Base-by-base conservation (phyloP, 1,284 basidiomycete genomes). In the Termitomyces sp. region DNA sequence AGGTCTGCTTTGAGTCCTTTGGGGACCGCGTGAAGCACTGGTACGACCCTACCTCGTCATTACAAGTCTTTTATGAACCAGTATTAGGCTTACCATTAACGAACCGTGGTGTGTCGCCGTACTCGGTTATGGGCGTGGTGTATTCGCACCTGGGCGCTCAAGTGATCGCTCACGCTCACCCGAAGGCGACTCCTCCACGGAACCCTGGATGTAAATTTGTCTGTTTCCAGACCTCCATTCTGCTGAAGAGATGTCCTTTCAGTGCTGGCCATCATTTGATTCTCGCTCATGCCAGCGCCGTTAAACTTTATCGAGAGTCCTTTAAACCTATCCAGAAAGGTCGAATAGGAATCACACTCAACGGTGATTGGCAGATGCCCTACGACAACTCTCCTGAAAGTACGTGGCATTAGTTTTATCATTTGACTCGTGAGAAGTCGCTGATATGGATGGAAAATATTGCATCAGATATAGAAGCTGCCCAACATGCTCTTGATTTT, bases 21-120 rank as follows among this genome's bases (percentile, higher is more conserved):
- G 89, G 89, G n/a, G 86, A 88, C 70, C 81, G 86, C 52, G 88
- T 91, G 59, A 85, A 88, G 69, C 74, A 88, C 69, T 90, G 88
- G 88, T 83, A 57, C 44, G 71, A 60, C 42, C 38, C 19, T 7
- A 38, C 44, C 36, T 45, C 19, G 13, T 17, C 33, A 13, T 26
- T 33, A 50, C 24, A 21, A 46, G 57, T 56, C 59, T 41, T 53
- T 5, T 34, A 13, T 41, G 5, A 47, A 19, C 54, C 47, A 45
- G 8, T 12, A 19, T 12, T 56, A 85, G 83, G 83, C 67, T 86
- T 36, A 87, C 83, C 0, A 75, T 89, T 69, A 90, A 90, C 64
- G 87, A 90, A 72, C 87, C 86, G 0, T 89, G 83, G 84, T 87
- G 85, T 67, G 77, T 86, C 52, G 79, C 88, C 24, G 76, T 88